phyloP scores from a whole-genome alignment of 148 eudicot genomes.

The Amaranthus palmeri region DNA sequence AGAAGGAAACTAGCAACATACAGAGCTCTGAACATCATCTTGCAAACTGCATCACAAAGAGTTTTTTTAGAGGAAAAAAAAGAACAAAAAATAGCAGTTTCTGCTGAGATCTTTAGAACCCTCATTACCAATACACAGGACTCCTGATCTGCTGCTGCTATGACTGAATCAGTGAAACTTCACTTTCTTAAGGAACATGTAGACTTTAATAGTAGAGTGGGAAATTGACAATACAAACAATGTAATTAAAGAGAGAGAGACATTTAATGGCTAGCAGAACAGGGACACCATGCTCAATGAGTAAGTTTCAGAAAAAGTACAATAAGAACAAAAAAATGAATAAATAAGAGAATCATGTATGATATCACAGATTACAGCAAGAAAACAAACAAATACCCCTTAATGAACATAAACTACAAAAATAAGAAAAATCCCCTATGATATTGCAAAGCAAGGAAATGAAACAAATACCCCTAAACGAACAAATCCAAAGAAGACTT shows the following conservation, averaged over 20 bases:
- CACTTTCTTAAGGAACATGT: not conserved
- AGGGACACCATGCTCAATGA: not conserved
- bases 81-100: not conserved
- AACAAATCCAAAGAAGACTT: not conserved
- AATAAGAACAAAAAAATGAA: not conserved
- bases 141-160: not conserved
- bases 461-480: not conserved
- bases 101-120: not conserved
- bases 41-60: slow-evolving; percentile 1
- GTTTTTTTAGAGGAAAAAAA: not conserved
- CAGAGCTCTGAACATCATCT: not conserved
- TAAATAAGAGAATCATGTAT: not conserved
- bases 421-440: not conserved
- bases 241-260: not conserved
- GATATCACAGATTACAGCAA: not conserved
- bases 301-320: not conserved
- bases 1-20: not conserved
- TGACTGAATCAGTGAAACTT: not conserved
- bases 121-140: not conserved
- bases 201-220: not conserved
- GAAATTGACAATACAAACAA: not conserved
- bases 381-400: not conserved
- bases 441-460: not conserved
- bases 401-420: not conserved
- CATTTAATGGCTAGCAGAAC: not conserved